phyloP scores from a whole-genome alignment of 805 yeast genomes.

The Spathaspora boniae region DNA sequence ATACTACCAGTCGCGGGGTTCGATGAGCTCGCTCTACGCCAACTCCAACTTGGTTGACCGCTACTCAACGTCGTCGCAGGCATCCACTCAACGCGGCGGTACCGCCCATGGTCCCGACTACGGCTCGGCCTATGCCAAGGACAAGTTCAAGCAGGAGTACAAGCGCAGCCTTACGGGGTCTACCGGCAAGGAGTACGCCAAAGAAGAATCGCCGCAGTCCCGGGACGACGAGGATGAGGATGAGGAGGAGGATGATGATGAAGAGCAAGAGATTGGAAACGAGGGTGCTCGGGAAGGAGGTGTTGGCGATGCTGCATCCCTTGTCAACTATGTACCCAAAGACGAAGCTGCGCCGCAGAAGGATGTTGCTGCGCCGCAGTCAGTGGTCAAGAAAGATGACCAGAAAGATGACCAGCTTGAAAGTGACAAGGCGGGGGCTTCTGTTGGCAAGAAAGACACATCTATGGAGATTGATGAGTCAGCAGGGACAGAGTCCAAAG shows the following conservation, averaged over 20 bases:
- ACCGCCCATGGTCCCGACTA: no score
- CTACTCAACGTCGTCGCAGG: slow-evolving; percentile 12
- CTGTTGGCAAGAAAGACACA: neutral
- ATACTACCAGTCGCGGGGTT: slow-evolving; percentile 12
- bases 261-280: slow-evolving; percentile 11
- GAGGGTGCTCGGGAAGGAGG: slow-evolving; percentile 6
- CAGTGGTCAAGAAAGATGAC: slow-evolving; percentile 8
- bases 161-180: no score
- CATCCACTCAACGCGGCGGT: no score
- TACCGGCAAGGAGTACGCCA: no score
- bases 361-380: slow-evolving; percentile 7
- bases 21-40: slow-evolving; percentile 6
- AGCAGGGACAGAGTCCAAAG: no score
- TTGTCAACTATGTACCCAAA: slow-evolving; percentile 10
- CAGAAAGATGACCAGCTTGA: slow-evolving; percentile 5
- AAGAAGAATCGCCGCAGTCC: no score
- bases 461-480: no score
- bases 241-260: slow-evolving; percentile 16
- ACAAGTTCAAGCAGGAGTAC: no score
- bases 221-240: slow-evolving; percentile 25
- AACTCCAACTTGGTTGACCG: slow-evolving; percentile 12
- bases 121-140: no score
- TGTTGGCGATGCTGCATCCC: slow-evolving; percentile 9
- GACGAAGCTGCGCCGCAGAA: slow-evolving; percentile 11
- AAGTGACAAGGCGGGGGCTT: slow-evolving; percentile 7